Evolutionary conservation across 2,329 filamentous ascomycete species (phyloP).

Genomic region (Ploettnerulaceae sp.): DNA sequence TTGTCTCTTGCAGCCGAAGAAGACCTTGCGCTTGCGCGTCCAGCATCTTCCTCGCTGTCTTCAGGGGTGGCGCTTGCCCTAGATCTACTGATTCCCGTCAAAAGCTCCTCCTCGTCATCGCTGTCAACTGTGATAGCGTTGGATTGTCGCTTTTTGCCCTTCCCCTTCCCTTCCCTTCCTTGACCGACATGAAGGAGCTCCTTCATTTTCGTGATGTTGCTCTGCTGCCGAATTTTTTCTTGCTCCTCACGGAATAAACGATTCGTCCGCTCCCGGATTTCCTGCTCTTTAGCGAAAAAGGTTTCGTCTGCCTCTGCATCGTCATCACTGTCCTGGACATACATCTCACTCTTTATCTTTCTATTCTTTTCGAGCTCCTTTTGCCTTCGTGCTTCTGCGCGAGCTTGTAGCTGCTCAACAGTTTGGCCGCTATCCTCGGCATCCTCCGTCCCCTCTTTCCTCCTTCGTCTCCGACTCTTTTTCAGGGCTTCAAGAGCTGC

Average conservation of each 20-base stretch:
- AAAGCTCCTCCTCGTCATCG: conserved; percentile 26
- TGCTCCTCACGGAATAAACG: conserved; percentile 50
- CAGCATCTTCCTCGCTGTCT: conserved; percentile 32
- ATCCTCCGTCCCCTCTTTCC: conserved; percentile 37
- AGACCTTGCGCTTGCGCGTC: conserved; percentile 28
- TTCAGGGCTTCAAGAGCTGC: conserved; percentile 54
- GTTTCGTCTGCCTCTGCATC: conserved; percentile 67
- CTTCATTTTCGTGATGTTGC: conserved; percentile 30
- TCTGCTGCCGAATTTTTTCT: conserved; percentile 50
- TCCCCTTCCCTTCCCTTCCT: conserved; percentile 11
- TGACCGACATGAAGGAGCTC: conserved; percentile 26
- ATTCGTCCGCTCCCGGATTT: conserved; percentile 45
- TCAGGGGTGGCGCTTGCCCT: conserved; percentile 12
- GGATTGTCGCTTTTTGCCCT: conserved; percentile 24
- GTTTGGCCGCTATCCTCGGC: conserved; percentile 38
- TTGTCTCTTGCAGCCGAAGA: conserved; percentile 24
- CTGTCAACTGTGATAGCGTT: conserved; percentile 27
- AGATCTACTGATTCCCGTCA: conserved; percentile 11
- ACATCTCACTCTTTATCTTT: conserved; percentile 80
- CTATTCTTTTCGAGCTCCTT: conserved; percentile 71
- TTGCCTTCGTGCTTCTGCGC: conserved; percentile 55
- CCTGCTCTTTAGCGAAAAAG: conserved; percentile 75
- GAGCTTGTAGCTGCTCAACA: conserved; percentile 58
- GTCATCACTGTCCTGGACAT: conserved; percentile 80
- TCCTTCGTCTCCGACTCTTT: conserved; percentile 49